Percentiles rank a stretch among this genome's conserved stretches.
phyloP scores from a whole-genome alignment of 768 basidiomycete genomes.

The Boletus rubescentipes region DNA sequence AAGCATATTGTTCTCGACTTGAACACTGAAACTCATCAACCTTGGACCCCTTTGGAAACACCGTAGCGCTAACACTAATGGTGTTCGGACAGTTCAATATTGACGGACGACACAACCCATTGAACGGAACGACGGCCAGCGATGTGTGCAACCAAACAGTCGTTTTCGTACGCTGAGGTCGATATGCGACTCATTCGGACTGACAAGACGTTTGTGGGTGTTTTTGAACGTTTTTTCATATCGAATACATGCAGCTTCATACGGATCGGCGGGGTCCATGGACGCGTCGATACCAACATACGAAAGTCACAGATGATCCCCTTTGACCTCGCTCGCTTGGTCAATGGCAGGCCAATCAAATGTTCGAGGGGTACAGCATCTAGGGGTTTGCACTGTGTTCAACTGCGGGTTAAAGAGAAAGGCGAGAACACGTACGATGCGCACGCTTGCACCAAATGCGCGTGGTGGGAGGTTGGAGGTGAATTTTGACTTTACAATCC shows the following conservation, averaged over 20 bases:
- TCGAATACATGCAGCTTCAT: conserved; percentile 19
- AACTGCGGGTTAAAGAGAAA: background rate
- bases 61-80: too few relatives aligned
- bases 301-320: conserved; percentile 21
- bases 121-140: too few relatives aligned
- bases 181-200: too few relatives aligned
- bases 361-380: conserved; percentile 93
- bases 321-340: conserved; percentile 1
- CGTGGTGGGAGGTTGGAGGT: conserved; percentile 91
- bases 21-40: too few relatives aligned
- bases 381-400: conserved; percentile 23
- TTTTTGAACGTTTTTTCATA: conserved; percentile 9
- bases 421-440: conserved; percentile 60
- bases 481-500: conserved; percentile 98
- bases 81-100: too few relatives aligned
- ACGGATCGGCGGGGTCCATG: conserved; percentile 13
- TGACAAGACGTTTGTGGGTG: background rate
- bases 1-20: too few relatives aligned
- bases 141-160: background rate
- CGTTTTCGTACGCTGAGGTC: background rate
- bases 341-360: conserved; percentile 45
- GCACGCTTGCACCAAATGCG: conserved; percentile 89
- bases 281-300: conserved; percentile 19
- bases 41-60: too few relatives aligned
- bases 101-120: too few relatives aligned